phyloP scores from a whole-genome alignment of 441 rosid species.

The Adansonia rubrostipa region DNA sequence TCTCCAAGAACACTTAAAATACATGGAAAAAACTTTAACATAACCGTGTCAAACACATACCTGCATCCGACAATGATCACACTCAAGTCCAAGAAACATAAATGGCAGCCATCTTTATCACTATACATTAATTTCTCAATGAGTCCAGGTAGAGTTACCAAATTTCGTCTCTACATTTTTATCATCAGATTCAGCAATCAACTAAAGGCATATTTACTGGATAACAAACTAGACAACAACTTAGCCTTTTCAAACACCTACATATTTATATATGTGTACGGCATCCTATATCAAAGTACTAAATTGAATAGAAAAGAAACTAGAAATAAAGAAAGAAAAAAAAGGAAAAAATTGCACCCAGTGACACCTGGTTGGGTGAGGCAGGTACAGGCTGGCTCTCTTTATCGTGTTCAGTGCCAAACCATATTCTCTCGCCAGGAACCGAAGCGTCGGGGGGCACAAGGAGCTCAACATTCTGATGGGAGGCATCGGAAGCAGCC shows the following conservation, averaged over 20 bases:
- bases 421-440: slow-evolving; percentile 89
- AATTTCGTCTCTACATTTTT: not conserved
- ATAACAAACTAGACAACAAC: not conserved
- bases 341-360: not conserved
- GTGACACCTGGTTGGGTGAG: slow-evolving; percentile 69
- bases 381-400: slow-evolving; percentile 61
- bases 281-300: not conserved
- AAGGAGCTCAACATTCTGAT: slow-evolving; percentile 80
- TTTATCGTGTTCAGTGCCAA: slow-evolving; percentile 61
- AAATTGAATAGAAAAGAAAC: too few relatives aligned
- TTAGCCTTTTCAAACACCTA: not conserved
- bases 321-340: not conserved
- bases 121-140: not conserved
- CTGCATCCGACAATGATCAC: too few relatives aligned
- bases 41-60: too few relatives aligned
- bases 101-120: slow-evolving; percentile 2
- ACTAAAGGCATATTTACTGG: not conserved
- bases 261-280: too few relatives aligned
- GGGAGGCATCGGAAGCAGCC: slow-evolving; percentile 82
- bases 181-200: slow-evolving; percentile 13
- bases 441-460: slow-evolving; percentile 69
- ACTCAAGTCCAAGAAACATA: too few relatives aligned
- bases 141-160: not conserved
- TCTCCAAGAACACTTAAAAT: too few relatives aligned
- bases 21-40: too few relatives aligned